A percentile compares a stretch with the other conserved stretches of the same genome.
Evolutionary conservation across 2,329 filamentous ascomycete species (phyloP).

Genomic region (Pezicula neosporulosa): DNA sequence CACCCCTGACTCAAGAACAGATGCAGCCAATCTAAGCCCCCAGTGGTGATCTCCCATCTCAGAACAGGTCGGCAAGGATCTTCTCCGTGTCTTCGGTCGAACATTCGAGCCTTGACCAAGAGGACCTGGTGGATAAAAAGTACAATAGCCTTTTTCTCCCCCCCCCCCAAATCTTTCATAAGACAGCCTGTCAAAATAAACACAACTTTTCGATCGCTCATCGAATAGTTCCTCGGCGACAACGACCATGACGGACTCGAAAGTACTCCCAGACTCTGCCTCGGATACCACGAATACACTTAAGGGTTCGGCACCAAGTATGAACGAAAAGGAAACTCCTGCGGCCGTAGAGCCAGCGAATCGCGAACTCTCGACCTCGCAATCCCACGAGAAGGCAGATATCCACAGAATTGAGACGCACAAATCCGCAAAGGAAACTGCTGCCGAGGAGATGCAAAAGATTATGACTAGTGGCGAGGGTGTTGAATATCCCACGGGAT

Average conservation of each 20-base stretch:
- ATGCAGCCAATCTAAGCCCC: too few relatives aligned
- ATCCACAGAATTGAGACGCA: constrained; percentile 1
- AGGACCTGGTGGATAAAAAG: too few relatives aligned
- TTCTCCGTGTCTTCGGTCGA: too few relatives aligned
- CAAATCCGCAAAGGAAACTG: constrained; percentile 8
- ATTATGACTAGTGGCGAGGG: constrained; percentile 25
- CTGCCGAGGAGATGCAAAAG: constrained; percentile 13
- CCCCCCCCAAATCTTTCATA: neutral
- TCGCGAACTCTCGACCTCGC: constrained; percentile 7
- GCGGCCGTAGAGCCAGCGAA: constrained; percentile 5
- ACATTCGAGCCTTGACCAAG: too few relatives aligned
- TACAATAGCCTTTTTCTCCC: too few relatives aligned
- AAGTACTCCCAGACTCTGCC: constrained; percentile 10
- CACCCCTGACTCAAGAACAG: too few relatives aligned
- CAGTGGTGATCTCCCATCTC: too few relatives aligned
- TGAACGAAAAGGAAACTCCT: constrained; percentile 12
- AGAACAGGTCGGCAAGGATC: too few relatives aligned
- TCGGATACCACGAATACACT: constrained; percentile 16
- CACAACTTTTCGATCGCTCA: neutral
- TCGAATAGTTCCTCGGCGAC: neutral
- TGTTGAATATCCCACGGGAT: constrained; percentile 25
- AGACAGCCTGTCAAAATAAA: neutral
- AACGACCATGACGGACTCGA: constrained; percentile 7
- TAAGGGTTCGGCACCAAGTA: constrained; percentile 9
- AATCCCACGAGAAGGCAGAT: neutral